Base-by-base conservation (phyloP, 352 stramenopile genomes). In the Phytophthora brassicae region DNA sequence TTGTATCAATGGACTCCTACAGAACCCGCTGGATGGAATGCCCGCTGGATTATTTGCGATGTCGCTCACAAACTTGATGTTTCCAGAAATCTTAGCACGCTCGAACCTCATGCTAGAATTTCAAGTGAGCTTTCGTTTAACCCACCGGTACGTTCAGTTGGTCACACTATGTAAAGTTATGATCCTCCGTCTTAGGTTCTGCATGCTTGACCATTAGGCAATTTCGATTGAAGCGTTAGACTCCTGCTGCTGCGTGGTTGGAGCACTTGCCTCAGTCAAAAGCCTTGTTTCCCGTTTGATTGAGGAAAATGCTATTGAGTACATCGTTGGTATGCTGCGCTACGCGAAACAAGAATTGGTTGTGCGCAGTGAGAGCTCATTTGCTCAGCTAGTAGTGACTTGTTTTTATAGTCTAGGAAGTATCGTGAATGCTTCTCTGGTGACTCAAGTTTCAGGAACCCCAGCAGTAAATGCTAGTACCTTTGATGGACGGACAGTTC, bases 221-320 rank as follows among this genome's bases (percentile, higher is more conserved):
- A 71, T 72, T 12, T 77, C 70, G 16, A 38, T 51, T 4, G 71
- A 79, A 24, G 68, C 71, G 7, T 44, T 84, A 22, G 62, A 84
- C 50, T 16, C 70, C 6, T 72, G 60, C 26, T 79, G 75, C 28
- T 71, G 58, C 57, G 51, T 84, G 1, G 45, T 81, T 16, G 71
- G 63, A 13, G 56, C 66, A 20, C 52, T 84, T 16, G 44, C 71
- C 3, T 66, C 35, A 4, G 44, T 68, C 12, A 72, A 66, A 16
- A 7, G 52, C 2, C 29, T 66, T 2, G 31, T 55, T 0, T 6
- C 19, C 28, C 38, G 33, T 4, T 45, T 78, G 48, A 55, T 56
- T 6, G 38, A 72, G 11, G 50, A 60, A 16, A 36, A 54, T 13
- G 46, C 55, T 13, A 60, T 72, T 36, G 22, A 23, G 6, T 66